These are phyloP conservation scores for Pythium periplocum DNA, from an alignment of 352 stramenopile genomes.

Conservation along the genomic window DNA sequence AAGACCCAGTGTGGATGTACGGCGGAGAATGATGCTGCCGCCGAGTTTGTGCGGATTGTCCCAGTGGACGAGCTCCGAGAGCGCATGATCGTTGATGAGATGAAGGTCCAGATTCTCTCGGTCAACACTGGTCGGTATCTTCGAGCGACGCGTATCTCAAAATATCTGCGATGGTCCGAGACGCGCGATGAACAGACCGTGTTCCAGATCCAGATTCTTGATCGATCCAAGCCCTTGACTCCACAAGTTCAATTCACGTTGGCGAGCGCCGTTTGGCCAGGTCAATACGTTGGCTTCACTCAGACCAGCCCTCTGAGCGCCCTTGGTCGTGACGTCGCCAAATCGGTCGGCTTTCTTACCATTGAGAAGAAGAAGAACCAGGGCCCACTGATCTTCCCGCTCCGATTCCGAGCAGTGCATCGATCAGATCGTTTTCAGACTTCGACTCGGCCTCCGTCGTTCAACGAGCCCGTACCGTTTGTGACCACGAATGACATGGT, in stretches of 20 bases:
- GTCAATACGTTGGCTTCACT: conserved; percentile 23
- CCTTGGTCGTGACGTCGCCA: conserved; percentile 12
- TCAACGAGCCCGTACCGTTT: conserved; percentile 19
- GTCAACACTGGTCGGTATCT: conserved; percentile 20
- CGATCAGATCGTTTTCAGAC: conserved; percentile 12
- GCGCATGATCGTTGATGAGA: conserved; percentile 20
- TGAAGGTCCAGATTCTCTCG: conserved; percentile 26
- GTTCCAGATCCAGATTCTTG: conserved; percentile 26
- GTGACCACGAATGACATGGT: conserved; percentile 18
- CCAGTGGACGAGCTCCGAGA: conserved; percentile 20
- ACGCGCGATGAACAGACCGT: conserved; percentile 25
- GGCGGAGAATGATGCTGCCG: conserved; percentile 8
- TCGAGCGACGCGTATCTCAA: conserved; percentile 24
- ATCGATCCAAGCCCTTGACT: conserved; percentile 20
- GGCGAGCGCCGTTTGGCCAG: conserved; percentile 19
- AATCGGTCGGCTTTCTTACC: conserved; percentile 25
- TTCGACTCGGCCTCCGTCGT: conserved; percentile 6
- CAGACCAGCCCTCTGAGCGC: conserved; percentile 15
- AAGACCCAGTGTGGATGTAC: conserved; percentile 19
- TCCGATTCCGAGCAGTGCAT: conserved; percentile 24
- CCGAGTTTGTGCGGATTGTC: conserved; percentile 24
- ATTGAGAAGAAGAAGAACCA: conserved; percentile 34
- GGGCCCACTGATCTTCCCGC: conserved; percentile 21
- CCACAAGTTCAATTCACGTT: conserved; percentile 22
- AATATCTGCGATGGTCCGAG: conserved; percentile 27